Base-by-base conservation (phyloP, 2,329 filamentous ascomycete species). In the Aspergillus pseudoterreus region DNA sequence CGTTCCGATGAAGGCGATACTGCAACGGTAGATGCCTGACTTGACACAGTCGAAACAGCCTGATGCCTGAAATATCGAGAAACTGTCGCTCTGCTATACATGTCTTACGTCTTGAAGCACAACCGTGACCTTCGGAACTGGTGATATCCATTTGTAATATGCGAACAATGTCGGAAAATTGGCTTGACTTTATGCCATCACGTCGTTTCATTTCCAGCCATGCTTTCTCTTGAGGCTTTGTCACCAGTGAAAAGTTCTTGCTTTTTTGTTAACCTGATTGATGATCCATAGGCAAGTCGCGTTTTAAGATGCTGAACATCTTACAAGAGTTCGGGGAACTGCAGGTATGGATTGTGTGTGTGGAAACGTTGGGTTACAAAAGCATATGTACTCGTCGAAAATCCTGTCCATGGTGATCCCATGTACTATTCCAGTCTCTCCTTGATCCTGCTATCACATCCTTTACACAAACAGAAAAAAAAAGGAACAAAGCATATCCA, bases 1-100 rank as follows among this genome's bases (percentile, higher is more conserved):
- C 67, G 21, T 72, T 71, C 54, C 71, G 68, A 56, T 74, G 58
- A 66, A n/a, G 6, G 35, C 14, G 14, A n/a, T 38, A 38, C 27
- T 30, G 27, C 27, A 30, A 30, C 8, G 10, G 10, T 30, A 9
- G 27, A 30, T 10, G 27, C 27, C 10, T 30, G 27, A 9, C 8
- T 30, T 30, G 27, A 30, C 27, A 30, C 27, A 11, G 8, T 30
- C 8, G 27, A 30, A 11, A 30, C 8, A 11, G 27, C 27, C 22
- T 4, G 27, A 30, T 30, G 10, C 27, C 27, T 30, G 27, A 9
- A 30, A 30, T 30, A 30, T 8, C 27, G 27, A 30, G 27, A 30
- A 10, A 30, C 9, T 1, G 27, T 30, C 27, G 9, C 27, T 30
- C 27, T 30, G 27, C 27, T 11, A 30, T 11, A 30, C 27, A 30